These are phyloP conservation scores for Septoria linicola DNA, from an alignment of 2,329 filamentous ascomycete species.

Conservation along the genomic window DNA sequence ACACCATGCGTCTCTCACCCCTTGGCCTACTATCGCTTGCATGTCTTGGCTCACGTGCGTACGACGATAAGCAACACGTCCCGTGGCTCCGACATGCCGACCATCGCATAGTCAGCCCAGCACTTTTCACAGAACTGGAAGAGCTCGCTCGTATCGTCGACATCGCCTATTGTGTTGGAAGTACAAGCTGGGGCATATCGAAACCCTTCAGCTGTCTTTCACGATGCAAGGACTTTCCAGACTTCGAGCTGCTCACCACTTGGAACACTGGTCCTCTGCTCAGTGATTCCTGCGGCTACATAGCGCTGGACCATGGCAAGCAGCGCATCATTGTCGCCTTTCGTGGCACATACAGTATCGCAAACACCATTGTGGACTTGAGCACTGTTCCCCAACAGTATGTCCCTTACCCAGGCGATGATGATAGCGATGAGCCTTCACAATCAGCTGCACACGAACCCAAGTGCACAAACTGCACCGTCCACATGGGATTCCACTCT, in stretches of 20 bases:
- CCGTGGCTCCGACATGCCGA: conserved; percentile 37
- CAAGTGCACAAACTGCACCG: conserved; percentile 81
- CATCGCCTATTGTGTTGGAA: conserved; percentile 89
- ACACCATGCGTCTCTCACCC: conserved; percentile 4
- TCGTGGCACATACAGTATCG: conserved; percentile 88
- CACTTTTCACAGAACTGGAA: conserved; percentile 78
- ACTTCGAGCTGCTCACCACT: conserved; percentile 73
- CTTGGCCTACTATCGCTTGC: conserved; percentile 22
- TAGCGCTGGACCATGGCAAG: conserved; percentile 74
- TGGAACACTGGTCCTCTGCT: conserved; percentile 89
- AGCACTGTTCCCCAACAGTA: conserved; percentile 89
- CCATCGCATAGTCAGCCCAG: conserved; percentile 52
- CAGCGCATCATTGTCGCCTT: conserved; percentile 81
- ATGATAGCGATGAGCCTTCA: conserved; percentile 36
- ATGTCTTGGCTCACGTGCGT: conserved; percentile 22
- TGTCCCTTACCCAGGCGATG: conserved; percentile 71
- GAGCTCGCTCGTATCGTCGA: conserved; percentile 89
- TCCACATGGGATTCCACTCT: conserved; percentile 84
- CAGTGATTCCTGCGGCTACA: conserved; percentile 89
- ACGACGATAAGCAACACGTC: conserved; percentile 26
- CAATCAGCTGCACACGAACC: conserved; percentile 40
- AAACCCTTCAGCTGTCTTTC: conserved; percentile 83
- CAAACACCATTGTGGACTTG: conserved; percentile 87
- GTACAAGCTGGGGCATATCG: conserved; percentile 75
- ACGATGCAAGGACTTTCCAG: conserved; percentile 79